phyloP scores from a whole-genome alignment of 495 filamentous ascomycete genomes.

The Pyrenopolyporus hunteri region DNA sequence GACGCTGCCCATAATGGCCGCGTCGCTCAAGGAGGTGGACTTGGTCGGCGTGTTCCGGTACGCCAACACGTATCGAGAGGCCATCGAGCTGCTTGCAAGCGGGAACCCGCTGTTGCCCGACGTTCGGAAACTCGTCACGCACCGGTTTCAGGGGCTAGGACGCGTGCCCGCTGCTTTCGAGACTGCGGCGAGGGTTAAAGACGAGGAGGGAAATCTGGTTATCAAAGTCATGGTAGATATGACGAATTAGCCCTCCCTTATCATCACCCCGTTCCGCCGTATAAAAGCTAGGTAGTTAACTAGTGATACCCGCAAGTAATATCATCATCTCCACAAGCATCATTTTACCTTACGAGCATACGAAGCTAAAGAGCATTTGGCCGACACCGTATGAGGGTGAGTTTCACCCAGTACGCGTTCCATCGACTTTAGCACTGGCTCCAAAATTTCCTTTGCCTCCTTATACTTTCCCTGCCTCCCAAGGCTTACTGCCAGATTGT shows the following conservation, averaged over 20 bases:
- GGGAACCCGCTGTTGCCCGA: constrained; percentile 59
- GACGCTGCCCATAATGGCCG: constrained; percentile 83
- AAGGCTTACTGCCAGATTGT: constrained; percentile 18
- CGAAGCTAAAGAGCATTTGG: too few relatives aligned
- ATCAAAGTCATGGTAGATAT: constrained; percentile 62
- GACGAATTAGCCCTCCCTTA: constrained; percentile 13
- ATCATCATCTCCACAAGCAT: too few relatives aligned
- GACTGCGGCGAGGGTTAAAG: constrained; percentile 59
- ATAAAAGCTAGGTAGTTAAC: too few relatives aligned
- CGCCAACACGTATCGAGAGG: constrained; percentile 79
- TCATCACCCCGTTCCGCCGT: too few relatives aligned
- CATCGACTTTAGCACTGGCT: constrained; percentile 7
- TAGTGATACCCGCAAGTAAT: too few relatives aligned
- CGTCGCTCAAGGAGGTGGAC: constrained; percentile 89
- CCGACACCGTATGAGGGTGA: constrained; percentile 2
- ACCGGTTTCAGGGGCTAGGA: constrained; percentile 58
- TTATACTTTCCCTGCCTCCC: constrained; percentile 18
- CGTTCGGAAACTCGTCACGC: constrained; percentile 74
- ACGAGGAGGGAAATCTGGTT: constrained; percentile 58
- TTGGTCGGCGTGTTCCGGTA: constrained; percentile 92
- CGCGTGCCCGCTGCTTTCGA: constrained; percentile 55
- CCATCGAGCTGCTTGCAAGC: constrained; percentile 73
- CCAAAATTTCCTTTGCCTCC: constrained; percentile 28
- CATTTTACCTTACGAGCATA: too few relatives aligned
- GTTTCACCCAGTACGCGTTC: constrained; percentile 18